phyloP scores from a whole-genome alignment of 495 filamentous ascomycete species.

The Apiosordaria backusii region DNA sequence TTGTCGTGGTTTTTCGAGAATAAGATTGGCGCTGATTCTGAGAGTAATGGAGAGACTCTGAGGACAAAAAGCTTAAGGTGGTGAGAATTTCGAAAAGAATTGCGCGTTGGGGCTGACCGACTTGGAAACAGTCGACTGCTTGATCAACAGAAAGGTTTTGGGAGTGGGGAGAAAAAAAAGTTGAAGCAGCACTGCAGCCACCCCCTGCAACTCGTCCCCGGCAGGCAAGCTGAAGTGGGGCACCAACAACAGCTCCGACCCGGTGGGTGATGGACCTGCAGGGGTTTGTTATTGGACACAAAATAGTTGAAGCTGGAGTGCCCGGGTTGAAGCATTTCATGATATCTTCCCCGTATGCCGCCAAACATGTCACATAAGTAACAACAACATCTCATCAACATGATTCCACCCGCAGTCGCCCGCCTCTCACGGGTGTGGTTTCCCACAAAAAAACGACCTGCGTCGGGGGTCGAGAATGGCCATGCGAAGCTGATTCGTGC shows the following conservation, averaged over 20 bases:
- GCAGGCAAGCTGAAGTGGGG: neutral
- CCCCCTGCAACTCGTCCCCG: neutral
- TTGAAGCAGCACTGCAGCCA: neutral
- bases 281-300: neutral
- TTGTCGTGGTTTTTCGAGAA: neutral
- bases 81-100: no score
- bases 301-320: no score
- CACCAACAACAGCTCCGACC: neutral
- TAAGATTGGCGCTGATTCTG: neutral
- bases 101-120: neutral
- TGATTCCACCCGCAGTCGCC: conserved; percentile 23
- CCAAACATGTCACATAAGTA: neutral
- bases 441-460: conserved; percentile 67
- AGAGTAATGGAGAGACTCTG: no score
- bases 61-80: no score
- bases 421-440: conserved; percentile 74
- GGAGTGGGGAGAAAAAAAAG: neutral
- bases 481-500: conserved; percentile 72
- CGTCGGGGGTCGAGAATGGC: conserved; percentile 54
- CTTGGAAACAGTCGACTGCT: neutral
- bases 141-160: neutral
- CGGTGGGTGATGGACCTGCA: neutral
- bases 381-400: neutral
- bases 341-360: neutral
- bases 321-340: neutral